These are phyloP conservation scores for Suhomyces kunorum DNA, from an alignment of 1,139 yeast genomes.

Conservation along the genomic window DNA sequence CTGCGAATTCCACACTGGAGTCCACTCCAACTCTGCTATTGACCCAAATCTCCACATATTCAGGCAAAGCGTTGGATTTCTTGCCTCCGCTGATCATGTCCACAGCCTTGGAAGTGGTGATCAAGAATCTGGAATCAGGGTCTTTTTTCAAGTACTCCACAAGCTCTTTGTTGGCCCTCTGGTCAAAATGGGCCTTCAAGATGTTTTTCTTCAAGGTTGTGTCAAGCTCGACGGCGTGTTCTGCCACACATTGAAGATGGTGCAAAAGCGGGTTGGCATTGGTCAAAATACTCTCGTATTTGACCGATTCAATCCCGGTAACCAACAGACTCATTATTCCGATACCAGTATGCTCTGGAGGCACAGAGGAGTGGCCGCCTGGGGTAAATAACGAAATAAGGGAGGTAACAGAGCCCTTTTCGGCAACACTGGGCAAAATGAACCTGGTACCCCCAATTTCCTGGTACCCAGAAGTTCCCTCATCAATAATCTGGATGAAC, in stretches of 20 bases:
- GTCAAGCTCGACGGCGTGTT: conserved; percentile 35
- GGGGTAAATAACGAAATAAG: conserved; percentile 41
- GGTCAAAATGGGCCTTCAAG: conserved; percentile 42
- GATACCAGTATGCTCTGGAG: conserved; percentile 50
- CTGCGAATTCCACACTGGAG: conserved; percentile 42
- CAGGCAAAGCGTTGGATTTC: conserved; percentile 76
- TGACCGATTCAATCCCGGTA: conserved; percentile 37
- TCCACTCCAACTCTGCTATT: conserved; percentile 64
- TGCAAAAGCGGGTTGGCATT: conserved; percentile 44
- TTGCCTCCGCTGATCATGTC: conserved; percentile 70
- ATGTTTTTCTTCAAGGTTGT: conserved; percentile 37
- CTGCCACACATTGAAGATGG: conserved; percentile 48
- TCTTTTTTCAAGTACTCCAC: conserved; percentile 33
- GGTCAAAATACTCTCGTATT: conserved; percentile 37
- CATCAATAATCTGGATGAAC: conserved; percentile 45
- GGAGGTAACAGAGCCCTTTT: conserved; percentile 47
- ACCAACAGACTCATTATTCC: conserved; percentile 47
- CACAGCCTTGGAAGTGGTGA: conserved; percentile 68
- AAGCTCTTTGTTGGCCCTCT: conserved; percentile 42
- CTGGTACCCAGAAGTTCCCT: conserved; percentile 39
- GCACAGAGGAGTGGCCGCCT: conserved; percentile 53
- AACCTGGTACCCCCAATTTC: conserved; percentile 47
- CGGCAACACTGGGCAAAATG: conserved; percentile 57
- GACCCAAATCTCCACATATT: conserved; percentile 54
- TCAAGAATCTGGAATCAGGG: conserved; percentile 38